Percentiles rank a stretch among this genome's conserved stretches.
These are phyloP conservation scores for Fonsecaea pedrosoi DNA, from an alignment of 2,329 filamentous ascomycete genomes.

Conservation along the genomic window DNA sequence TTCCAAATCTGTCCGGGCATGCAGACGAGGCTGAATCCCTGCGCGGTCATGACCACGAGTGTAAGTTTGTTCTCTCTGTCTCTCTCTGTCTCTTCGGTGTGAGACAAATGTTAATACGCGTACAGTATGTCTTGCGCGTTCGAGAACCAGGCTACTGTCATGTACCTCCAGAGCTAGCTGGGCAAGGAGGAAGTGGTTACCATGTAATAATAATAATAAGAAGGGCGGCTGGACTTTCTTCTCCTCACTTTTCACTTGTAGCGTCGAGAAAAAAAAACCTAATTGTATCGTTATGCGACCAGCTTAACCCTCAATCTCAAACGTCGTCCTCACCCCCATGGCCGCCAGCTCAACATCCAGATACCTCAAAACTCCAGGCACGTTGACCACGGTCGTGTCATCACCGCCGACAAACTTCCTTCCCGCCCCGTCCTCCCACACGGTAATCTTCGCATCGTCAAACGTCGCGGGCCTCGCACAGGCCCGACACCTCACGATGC, in stretches of 20 bases:
- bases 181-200: slow-evolving; percentile 28
- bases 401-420: slow-evolving; percentile 85
- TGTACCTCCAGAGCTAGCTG: slow-evolving; percentile 56
- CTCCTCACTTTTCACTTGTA: background rate
- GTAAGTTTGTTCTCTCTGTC: background rate
- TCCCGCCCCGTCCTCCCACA: slow-evolving; percentile 91
- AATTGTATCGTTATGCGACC: background rate
- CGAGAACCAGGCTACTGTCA: slow-evolving; percentile 58
- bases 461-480: slow-evolving; percentile 71
- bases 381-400: slow-evolving; percentile 87
- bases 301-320: slow-evolving; percentile 67
- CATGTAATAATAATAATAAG: slow-evolving; percentile 17
- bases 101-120: no score
- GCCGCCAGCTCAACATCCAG: slow-evolving; percentile 93
- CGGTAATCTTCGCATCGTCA: slow-evolving; percentile 71
- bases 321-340: slow-evolving; percentile 96
- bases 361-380: slow-evolving; percentile 90
- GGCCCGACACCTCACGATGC: slow-evolving; percentile 76
- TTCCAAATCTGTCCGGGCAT: slow-evolving; percentile 66
- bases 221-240: background rate
- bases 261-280: background rate
- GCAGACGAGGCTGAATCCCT: slow-evolving; percentile 66
- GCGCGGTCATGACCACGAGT: slow-evolving; percentile 56
- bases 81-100: background rate
- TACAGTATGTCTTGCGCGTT: slow-evolving; percentile 51